Base-by-base conservation (phyloP, 2,329 filamentous ascomycete species). In the Xylariaceae sp. region DNA sequence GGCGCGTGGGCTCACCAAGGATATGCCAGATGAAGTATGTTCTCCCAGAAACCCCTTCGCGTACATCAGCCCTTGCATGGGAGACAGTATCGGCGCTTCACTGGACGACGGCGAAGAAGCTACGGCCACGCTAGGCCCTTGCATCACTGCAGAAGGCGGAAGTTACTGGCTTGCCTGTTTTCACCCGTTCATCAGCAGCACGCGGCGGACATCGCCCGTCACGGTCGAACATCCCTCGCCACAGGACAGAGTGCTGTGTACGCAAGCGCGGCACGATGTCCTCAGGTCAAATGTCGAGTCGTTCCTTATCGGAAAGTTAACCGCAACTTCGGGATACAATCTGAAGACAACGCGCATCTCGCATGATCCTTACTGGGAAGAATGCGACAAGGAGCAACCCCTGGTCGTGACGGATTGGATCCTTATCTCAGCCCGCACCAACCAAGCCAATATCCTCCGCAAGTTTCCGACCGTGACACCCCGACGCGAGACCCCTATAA, bases 341-440 rank as follows among this genome's bases (percentile, higher is more conserved):
- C 58, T 75, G 11, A 68, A 69, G 45, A 75, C 72, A 0, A 74
- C 71, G 1, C 64, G 73, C 32, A 61, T 75, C 15, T 71, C 70
- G 1, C 71, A 74, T 43, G 70, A 74, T 35, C 64, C 69, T 0
- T 75, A 73, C 51, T 75, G 72, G 72, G 70, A 73, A 31, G 70
- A 74, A 1, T 63, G 49, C 31, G 66, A 66, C 42, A 64, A 64
- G 48, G 71, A 74, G 4, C 64, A 64, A 10, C 71, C 72, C 2
- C 61, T 74, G 7, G 58, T 74, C 3, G 68, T 73, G 19, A 75
- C 68, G 1, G 73, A 75, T 56, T 75, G 72, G 73, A 66, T 65
- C 19, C 66, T 75, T 39, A 66, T 75, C 44, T 63, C 66, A 11
- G 59, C 71, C 5, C 53, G 57, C 2, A 61, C 60, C 5, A 58